Conservation (phyloP, 2,329 filamentous ascomycete species). For the Juglanconis oblonga region DNA sequence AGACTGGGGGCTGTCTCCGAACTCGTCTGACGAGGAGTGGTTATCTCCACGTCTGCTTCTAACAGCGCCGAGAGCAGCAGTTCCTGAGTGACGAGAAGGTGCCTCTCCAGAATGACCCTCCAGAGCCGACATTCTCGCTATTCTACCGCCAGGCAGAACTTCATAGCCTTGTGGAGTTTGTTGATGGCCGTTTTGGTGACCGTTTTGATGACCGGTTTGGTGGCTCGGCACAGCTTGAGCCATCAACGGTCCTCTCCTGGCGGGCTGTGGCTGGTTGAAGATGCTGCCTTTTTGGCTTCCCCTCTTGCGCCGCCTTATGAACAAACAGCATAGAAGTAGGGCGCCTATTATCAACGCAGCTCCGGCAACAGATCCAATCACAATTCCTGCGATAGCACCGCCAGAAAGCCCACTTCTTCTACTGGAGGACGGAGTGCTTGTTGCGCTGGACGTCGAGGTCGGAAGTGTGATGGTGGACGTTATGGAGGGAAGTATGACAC, state of each 20-base stretch:
- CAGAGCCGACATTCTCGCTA: constrained; percentile 92
- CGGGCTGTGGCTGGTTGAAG: constrained; percentile 86
- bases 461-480: constrained; percentile 64
- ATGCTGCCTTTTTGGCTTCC: constrained; percentile 67
- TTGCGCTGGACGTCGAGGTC: constrained; percentile 43
- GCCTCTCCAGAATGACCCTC: constrained; percentile 70
- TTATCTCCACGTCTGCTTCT: constrained; percentile 47
- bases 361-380: constrained; percentile 74
- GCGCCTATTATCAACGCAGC: constrained; percentile 66
- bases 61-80: constrained; percentile 44
- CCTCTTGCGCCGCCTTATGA: constrained; percentile 46
- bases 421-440: constrained; percentile 33
- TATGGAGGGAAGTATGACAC: constrained; percentile 75
- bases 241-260: constrained; percentile 47
- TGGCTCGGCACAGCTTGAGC: constrained; percentile 31
- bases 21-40: constrained; percentile 70
- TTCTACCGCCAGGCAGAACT: constrained; percentile 79
- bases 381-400: constrained; percentile 89
- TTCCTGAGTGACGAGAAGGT: constrained; percentile 50
- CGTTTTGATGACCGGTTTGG: no score
- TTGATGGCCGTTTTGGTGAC: constrained; percentile 12
- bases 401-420: constrained; percentile 57
- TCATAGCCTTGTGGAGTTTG: constrained; percentile 58
- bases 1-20: constrained; percentile 69
- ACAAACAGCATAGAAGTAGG: constrained; percentile 64